Base-by-base conservation (phyloP, 2,329 filamentous ascomycete genomes). In the Venturia oleaginea region DNA sequence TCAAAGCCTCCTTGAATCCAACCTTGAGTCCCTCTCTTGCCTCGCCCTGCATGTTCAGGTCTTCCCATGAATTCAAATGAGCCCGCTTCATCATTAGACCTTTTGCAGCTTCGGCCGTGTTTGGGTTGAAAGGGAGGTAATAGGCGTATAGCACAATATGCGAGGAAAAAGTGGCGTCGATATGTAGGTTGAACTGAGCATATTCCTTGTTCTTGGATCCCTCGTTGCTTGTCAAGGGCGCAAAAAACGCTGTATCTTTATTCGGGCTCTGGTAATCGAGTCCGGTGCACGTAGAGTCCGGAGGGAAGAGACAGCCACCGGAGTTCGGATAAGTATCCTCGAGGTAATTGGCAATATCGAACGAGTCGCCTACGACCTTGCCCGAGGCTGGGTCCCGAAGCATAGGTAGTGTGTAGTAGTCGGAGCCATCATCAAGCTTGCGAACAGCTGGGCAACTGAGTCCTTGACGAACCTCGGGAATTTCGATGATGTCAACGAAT, bases 321-420 rank as follows among this genome's bases (percentile, higher is more conserved):
- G 77, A 71, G 37, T 72, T 65, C 0, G 83, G 82, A 64, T 83
- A 85, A 0, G 71, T 76, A 1, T 78, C 73, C 30, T 87, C 79
- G 1, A 88, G 76, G 68, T 86, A 83, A 32, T 80, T 72, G 7
- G 86, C 86, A 66, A 88, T 88, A 62, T 88, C 86, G 69, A 87
- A 86, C 2, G 84, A 84, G 73, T 89, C 86, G 5, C 86, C 86
- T 2, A 87, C 64, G 0, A 76, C 61, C 0, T 72, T 65, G 5
- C 69, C 70, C 0, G 78, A 80, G 22, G 69, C 64, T 0, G 75
- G 71, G 61, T 87, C 82, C 0, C 75, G 68, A 27, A 88, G 71
- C 51, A 87, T 77, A 1, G 86, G 86, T 0, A 88, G 78, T 2
- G 86, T 89, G 72, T 79, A 78, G 74, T 79, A 88, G 68, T 85